phyloP scores from a whole-genome alignment of 2,329 filamentous ascomycete species.

The Incumbomyces lentus region DNA sequence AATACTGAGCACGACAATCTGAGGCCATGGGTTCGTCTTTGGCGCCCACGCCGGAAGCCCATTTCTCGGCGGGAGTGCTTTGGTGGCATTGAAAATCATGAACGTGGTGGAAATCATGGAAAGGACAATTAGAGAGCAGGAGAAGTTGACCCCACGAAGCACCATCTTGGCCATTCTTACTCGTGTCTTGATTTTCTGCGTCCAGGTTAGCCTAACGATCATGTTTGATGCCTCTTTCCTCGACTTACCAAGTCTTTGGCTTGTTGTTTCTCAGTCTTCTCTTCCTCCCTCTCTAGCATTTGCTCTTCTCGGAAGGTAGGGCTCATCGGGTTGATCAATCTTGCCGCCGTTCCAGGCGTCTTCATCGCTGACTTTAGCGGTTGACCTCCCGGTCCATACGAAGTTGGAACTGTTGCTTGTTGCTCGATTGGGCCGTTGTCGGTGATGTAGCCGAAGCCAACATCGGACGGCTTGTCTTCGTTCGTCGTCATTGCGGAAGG shows the following conservation, averaged over 20 bases:
- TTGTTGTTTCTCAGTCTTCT: slow-evolving; percentile 73
- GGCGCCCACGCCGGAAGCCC: slow-evolving; percentile 74
- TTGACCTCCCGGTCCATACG: slow-evolving; percentile 15
- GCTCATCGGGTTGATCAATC: slow-evolving; percentile 70
- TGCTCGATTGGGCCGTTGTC: slow-evolving; percentile 37
- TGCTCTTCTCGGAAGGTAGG: slow-evolving; percentile 88
- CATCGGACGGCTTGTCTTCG: slow-evolving; percentile 56
- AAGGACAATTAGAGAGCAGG: slow-evolving; percentile 89
- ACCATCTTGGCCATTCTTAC: slow-evolving; percentile 90
- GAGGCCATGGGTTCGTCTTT: slow-evolving; percentile 75
- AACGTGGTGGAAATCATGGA: slow-evolving; percentile 83
- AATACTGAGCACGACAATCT: slow-evolving; percentile 70
- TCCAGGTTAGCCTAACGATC: slow-evolving; percentile 29
- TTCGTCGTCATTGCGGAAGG: slow-evolving; percentile 47
- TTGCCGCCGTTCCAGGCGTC: slow-evolving; percentile 69
- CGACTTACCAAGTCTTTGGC: slow-evolving; percentile 70
- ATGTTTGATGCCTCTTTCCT: neutral
- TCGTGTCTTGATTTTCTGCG: slow-evolving; percentile 79
- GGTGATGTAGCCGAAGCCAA: slow-evolving; percentile 85
- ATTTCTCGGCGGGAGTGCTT: slow-evolving; percentile 61
- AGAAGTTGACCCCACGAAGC: slow-evolving; percentile 91
- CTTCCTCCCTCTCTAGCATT: slow-evolving; percentile 73
- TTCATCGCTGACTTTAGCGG: slow-evolving; percentile 86
- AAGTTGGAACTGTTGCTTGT: slow-evolving; percentile 43
- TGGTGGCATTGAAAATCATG: slow-evolving; percentile 84